A percentile compares a stretch with the other conserved stretches of the same genome.
phyloP scores from a whole-genome alignment of 2,329 filamentous ascomycete genomes.

The Paracorniculantispora psalliotae region DNA sequence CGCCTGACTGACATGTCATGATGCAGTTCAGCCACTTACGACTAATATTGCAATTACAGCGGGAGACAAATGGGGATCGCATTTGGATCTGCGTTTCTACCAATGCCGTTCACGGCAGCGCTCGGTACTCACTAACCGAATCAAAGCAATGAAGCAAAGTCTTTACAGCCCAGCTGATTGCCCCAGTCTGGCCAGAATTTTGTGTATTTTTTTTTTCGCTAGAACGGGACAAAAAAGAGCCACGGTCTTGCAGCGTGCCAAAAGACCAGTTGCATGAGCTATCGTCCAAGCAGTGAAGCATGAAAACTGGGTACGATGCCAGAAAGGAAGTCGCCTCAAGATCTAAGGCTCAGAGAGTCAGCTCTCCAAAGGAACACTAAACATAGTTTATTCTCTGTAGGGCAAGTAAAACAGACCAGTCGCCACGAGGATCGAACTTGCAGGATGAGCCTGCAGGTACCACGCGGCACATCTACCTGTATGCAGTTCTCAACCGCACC shows the following conservation, averaged over 20 bases:
- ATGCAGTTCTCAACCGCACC: not conserved
- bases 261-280: no score
- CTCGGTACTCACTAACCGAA: not conserved
- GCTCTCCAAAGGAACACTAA: not conserved
- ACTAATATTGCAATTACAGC: not conserved
- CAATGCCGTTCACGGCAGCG: not conserved
- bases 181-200: no score
- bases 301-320: no score
- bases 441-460: not conserved
- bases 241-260: no score
- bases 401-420: not conserved
- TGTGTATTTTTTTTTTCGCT: no score
- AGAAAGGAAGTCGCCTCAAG: not conserved
- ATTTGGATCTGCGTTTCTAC: not conserved
- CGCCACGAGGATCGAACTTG: not conserved
- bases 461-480: no score
- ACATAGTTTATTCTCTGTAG: not conserved
- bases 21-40: not conserved
- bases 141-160: not conserved
- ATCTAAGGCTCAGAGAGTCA: not conserved
- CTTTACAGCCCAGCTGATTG: no score
- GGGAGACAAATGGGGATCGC: not conserved
- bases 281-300: no score
- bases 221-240: no score
- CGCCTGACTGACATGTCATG: not conserved